Evolutionary conservation across 2,329 filamentous ascomycete species (phyloP), one percentile per base, ranked within the genome.

Genomic region (Hypoxylon sp.): DNA sequence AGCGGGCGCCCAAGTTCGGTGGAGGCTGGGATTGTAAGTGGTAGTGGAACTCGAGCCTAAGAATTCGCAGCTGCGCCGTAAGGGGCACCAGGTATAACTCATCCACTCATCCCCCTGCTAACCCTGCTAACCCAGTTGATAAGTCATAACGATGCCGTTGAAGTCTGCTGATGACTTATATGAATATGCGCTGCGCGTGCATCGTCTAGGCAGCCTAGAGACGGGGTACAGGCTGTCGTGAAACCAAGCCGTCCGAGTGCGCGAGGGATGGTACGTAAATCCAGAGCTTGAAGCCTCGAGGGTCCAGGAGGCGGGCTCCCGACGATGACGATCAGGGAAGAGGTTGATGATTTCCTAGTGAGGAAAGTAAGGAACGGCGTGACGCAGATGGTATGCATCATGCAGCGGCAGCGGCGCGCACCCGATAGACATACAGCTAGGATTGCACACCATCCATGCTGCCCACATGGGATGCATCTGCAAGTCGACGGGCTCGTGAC

Each of bases 351-450:
- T 49, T 16, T 38, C 40, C 50, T 26, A 60, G 59, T 49, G 24
- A 45, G 55, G 52, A 64, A n/a, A 54, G 55, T 52, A 54, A 58
- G 52, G 51, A 42, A 63, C 53, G 57, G 65, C 64, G 54, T 68
- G 65, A 66, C 51, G 65, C 68, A 68, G 65, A 65, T 70, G 59
- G 54, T 36, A 68, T 70, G 65, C 65, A 62, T 68, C 49, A 70
- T 70, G 68, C 68, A 70, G 60, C 69, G 67, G 69, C 57, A 57
- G 64, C 67, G 69, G 60, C 62, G 58, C 69, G 69, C 62, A 64
- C 64, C 67, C 67, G 69, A 64, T 64, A 63, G 61, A 68, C 57
- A 68, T 56, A 56, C 62, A 62, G 53, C 46, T 56, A 59, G 48
- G 53, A 50, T 59, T 48, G 49, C 44, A 61, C 53, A 60, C 40